Percentiles rank a stretch among this genome's conserved stretches.
phyloP scores from a whole-genome alignment of 2,329 filamentous ascomycete genomes.

The Teratosphaeria gauchensis region DNA sequence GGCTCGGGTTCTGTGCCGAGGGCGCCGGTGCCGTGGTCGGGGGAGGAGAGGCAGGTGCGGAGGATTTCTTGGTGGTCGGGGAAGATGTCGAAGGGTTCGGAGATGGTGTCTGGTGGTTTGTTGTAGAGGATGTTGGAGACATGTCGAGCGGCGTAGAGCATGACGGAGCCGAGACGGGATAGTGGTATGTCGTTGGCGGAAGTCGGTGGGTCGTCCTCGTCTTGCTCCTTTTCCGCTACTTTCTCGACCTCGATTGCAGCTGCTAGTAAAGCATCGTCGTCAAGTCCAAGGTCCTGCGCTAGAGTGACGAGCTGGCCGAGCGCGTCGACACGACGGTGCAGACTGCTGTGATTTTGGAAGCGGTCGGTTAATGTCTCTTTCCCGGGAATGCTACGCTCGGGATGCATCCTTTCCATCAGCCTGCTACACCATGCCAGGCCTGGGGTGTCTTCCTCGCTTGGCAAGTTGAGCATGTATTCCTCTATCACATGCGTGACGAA shows the following conservation, averaged over 20 bases:
- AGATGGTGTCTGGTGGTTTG: constrained; percentile 13
- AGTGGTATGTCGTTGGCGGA: constrained; percentile 45
- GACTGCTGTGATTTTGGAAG: constrained; percentile 53
- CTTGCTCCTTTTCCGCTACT: constrained; percentile 27
- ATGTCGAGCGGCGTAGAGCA: constrained; percentile 45
- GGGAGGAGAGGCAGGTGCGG: constrained; percentile 40
- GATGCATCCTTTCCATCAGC: constrained; percentile 59
- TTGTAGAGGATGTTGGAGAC: constrained; percentile 42
- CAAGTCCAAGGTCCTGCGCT: constrained; percentile 47
- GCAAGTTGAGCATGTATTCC: constrained; percentile 54
- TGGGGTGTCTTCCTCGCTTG: constrained; percentile 35
- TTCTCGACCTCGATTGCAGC: constrained; percentile 33
- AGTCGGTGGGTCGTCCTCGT: constrained; percentile 47
- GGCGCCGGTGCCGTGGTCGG: constrained; percentile 24
- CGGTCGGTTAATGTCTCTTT: constrained; percentile 52
- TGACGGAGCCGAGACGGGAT: constrained; percentile 45
- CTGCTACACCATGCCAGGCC: constrained; percentile 44
- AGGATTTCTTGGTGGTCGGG: constrained; percentile 44
- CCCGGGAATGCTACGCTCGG: constrained; percentile 53
- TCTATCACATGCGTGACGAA: constrained; percentile 73
- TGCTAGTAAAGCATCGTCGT: constrained; percentile 38
- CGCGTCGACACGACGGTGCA: constrained; percentile 54
- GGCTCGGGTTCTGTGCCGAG: constrained; percentile 41
- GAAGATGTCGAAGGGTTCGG: constrained; percentile 37
- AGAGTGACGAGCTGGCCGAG: constrained; percentile 65